Base-by-base conservation (phyloP, 2,329 filamentous ascomycete genomes). In the Fusarium decemcellulare region DNA sequence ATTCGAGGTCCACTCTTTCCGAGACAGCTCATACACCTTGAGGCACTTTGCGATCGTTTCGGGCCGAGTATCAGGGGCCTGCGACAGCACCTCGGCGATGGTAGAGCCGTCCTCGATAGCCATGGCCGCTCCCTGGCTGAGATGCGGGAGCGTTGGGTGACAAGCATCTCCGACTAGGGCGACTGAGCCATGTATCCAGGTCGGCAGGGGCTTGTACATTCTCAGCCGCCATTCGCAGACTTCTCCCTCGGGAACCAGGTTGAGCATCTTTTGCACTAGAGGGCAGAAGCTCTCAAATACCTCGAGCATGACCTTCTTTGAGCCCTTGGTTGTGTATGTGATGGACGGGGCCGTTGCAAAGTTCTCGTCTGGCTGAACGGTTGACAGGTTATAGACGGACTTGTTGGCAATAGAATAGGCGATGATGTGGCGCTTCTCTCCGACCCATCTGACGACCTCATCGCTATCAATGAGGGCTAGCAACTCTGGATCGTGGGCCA, bases 111-210 rank as follows among this genome's bases (percentile, higher is more conserved):
- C 90, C 76, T 92, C 90, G 51, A 91, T 89, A 9, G 90, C 89
- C 82, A 91, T 90, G 9, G 90, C 89, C 11, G 90, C 90, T 39
- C 91, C 90, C 78, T 92, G 89, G 46, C 86, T 89, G 6, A 91
- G 83, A 72, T 92, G 90, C 1, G 90, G 90, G 50, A 92, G 85
- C 18, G 89, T 92, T 2, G 90, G 89, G 73, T 92, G 90, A 76
- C 89, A 91, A 4, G 89, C 86, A 72, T 92, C 90, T 47, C 90
- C 90, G 10, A 91, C 76, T 14, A 92, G 82, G 4, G 84, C 86
- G 3, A 87, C 86, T 47, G 80, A 81, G 11, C 84, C 84, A 39
- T 86, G 79, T 1, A 88, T 81, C 90, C 90, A 92, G 6, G 87
- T 89, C 0, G 86, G 85, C 6, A 92, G 77, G 0, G 89, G 89